Percentiles rank a stretch among this genome's conserved stretches.
phyloP scores from a whole-genome alignment of 176 grass and related monocot species.

The Pharus latifolius region DNA sequence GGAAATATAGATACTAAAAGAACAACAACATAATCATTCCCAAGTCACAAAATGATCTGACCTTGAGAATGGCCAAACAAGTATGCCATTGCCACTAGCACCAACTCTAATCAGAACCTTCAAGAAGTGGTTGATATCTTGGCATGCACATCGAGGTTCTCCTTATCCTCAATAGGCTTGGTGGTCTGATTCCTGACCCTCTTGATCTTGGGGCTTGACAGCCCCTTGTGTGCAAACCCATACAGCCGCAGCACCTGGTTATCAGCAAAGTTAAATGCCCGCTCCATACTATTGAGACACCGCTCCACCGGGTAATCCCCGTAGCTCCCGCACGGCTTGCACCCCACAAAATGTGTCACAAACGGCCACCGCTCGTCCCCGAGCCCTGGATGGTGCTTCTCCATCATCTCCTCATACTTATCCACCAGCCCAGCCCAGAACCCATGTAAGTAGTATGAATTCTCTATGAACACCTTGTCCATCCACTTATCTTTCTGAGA shows the following conservation, averaged over 20 bases:
- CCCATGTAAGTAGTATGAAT: slow-evolving; percentile 89
- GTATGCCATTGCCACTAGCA: slow-evolving; percentile 12
- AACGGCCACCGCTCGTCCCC: slow-evolving; percentile 94
- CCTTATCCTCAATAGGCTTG: slow-evolving; percentile 50
- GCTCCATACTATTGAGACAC: slow-evolving; percentile 86
- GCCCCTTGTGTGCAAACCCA: slow-evolving; percentile 60
- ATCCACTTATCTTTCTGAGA: slow-evolving; percentile 80
- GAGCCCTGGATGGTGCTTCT: slow-evolving; percentile 73
- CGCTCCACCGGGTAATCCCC: slow-evolving; percentile 82
- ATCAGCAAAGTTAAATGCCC: slow-evolving; percentile 89
- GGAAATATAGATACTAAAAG: slow-evolving; percentile 13
- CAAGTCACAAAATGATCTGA: slow-evolving; percentile 37
- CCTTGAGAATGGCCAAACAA: slow-evolving; percentile 25
- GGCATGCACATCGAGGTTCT: slow-evolving; percentile 57
- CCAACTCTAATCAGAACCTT: background rate
- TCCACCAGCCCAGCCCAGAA: slow-evolving; percentile 87
- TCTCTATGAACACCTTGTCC: slow-evolving; percentile 80
- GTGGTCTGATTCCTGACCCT: slow-evolving; percentile 55
- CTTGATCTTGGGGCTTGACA: slow-evolving; percentile 67
- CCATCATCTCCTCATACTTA: slow-evolving; percentile 94
- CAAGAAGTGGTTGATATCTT: slow-evolving; percentile 38
- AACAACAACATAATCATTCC: slow-evolving; percentile 13
- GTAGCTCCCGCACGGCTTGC: slow-evolving; percentile 91
- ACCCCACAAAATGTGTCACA: slow-evolving; percentile 85
- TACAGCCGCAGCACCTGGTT: slow-evolving; percentile 80